Base-by-base conservation (phyloP, 1,284 basidiomycete species). In the Irpex sp. region DNA sequence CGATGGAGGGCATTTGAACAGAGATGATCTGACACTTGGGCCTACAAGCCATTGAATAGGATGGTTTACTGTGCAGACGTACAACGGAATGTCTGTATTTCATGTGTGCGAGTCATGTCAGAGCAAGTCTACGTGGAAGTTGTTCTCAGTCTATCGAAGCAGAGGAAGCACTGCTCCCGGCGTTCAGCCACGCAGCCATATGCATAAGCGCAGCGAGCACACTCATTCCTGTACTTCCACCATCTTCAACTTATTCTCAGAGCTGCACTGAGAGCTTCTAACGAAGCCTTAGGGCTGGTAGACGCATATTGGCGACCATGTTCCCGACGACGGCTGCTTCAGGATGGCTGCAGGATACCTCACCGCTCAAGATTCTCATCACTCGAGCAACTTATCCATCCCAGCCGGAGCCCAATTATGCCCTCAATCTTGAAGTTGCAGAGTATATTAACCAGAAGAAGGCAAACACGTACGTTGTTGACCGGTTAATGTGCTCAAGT, bases 371-470 rank as follows among this genome's bases (percentile, higher is more conserved):
- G 68, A 75, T 87, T 31, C 82, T 92, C 64, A 82, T 92, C 68
- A 83, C 93, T 63, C 87, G 93, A 60, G 94, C 95, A 13, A 97
- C 95, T 76, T 94, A 97, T 69, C 92, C 96, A 1, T 86, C 89
- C 21, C 81, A 94, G 11, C 85, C 86, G 64, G 93, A 95, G 73
- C 94, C 95, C 17, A 97, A 98, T 76, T 92, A 97, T 77, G 90
- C 94, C 0, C 81, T 93, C 54, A 94, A 98, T 76, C 84, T 99
- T 67, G 95, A 98, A 76, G 88, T 99, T 54, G 94, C 95, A 35
- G 95, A 97, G 68, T 87, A 91, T 70, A 89, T 99, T 77, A 97
- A 97, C 76, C 81, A 82, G 68, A 98, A 98, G 81, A 98, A 98
- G 77, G 96, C 95, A 0, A 99, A 99, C 80, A 95, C 86, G 93